Evolutionary conservation across 1,284 basidiomycete genomes (phyloP), one percentile per base, ranked within the genome.

Genomic region (Peniophora sp.): DNA sequence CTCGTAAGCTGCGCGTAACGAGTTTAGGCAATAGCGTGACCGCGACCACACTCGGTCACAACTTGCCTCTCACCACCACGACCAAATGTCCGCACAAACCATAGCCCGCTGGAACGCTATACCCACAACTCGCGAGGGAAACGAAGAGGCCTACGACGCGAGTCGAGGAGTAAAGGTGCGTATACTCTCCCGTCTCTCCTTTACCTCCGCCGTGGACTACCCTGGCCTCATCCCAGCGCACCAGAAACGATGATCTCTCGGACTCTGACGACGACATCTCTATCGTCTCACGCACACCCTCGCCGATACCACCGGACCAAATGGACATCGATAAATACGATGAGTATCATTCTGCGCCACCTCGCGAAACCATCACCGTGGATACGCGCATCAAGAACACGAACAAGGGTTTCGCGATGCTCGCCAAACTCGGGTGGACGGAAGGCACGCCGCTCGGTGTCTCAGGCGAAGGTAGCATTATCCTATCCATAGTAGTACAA

Each of bases 321-420:
- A 80, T 78, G 75, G 78, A 83, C 54, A 69, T 81, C 38, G 79
- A 83, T 63, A 79, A 80, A 59, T 85, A 87, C 60, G 84, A 88
- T 56, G 82, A 87, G 61, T 78, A 81, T 61, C 65, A 79, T 46
- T 68, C 65, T 16, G 71, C 72, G 14, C 60, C 67, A 12, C 68
- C 70, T 34, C 73, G 67, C 39, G 88, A 91, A 60, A 73, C 81
- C 55, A 75, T 89, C 56, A 89, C 89, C 2, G 79, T 89, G 50
- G 83, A 90, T 50, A 89, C 87, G 32, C 87, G 75, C 63, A 82
- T 92, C 60, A 83, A 83, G 62, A 73, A 75, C 41, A 75, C 77
- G 32, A 92, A 92, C 67, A 85, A 82, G 60, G 89, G 89, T 16
- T 90, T 89, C 62, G 72, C 79, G 14, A 77, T 92, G 73, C 77